A percentile compares a stretch with the other conserved stretches of the same genome.
Conservation (phyloP, 371 early-diverging fungal species). For the Haplosporangium sp. region DNA sequence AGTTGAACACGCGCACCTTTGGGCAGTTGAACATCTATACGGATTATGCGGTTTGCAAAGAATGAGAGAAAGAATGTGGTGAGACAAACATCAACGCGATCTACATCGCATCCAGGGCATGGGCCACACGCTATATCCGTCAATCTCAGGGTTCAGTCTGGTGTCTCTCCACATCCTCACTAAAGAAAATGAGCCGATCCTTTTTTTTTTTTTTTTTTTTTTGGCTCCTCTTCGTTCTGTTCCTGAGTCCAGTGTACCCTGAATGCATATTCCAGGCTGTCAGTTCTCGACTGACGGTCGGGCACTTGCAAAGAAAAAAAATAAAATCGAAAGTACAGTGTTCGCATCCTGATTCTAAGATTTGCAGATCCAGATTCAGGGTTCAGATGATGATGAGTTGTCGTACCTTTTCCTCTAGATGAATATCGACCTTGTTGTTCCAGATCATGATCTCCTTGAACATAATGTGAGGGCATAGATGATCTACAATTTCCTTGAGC, state of each 20-base stretch:
- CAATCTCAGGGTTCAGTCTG: not conserved
- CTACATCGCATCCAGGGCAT: too few relatives aligned
- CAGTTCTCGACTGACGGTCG: not conserved
- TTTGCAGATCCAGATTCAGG: not conserved
- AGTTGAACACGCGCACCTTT: constrained; percentile 62
- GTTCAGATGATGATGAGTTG: constrained; percentile 27
- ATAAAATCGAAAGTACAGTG: not conserved
- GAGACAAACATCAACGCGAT: too few relatives aligned
- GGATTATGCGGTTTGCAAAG: not conserved
- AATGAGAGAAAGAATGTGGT: not conserved
- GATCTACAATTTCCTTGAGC: constrained; percentile 59
- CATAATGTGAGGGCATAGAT: constrained; percentile 70
- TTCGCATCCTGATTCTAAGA: not conserved
- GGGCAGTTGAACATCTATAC: constrained; percentile 56
- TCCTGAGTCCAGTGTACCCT: not conserved
- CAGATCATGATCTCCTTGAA: constrained; percentile 68
- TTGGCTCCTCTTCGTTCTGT: not conserved
- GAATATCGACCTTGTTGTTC: constrained; percentile 67
- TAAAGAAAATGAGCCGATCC: not conserved
- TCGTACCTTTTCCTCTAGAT: constrained; percentile 61
- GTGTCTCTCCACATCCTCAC: too few relatives aligned
- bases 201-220: not conserved
- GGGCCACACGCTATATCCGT: too few relatives aligned
- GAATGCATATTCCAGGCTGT: not conserved
- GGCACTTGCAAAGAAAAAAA: not conserved